phyloP scores from a whole-genome alignment of 2,329 filamentous ascomycete species.

The Botryosphaeria agaves region DNA sequence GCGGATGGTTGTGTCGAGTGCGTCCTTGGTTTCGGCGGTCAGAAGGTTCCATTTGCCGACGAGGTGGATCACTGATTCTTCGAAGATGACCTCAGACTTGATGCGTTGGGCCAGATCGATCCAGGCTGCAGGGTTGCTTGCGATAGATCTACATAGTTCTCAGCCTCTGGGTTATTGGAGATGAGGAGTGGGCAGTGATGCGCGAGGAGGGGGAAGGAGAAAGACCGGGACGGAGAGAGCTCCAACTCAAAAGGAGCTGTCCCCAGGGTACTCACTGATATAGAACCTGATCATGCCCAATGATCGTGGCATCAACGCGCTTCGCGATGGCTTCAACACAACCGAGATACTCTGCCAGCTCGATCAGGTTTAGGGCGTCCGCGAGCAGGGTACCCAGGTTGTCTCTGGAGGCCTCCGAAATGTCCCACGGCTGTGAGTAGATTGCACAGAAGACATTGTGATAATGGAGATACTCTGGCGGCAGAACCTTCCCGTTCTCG shows the following conservation, averaged over 20 bases:
- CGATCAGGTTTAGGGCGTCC: constrained; percentile 22
- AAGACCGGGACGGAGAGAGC: no score
- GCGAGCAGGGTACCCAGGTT: constrained; percentile 20
- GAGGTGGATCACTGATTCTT: constrained; percentile 26
- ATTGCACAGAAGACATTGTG: constrained; percentile 27
- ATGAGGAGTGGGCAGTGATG: no score
- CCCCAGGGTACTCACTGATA: no score
- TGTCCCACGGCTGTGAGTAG: constrained; percentile 23
- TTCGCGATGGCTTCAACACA: constrained; percentile 20
- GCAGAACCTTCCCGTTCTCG: constrained; percentile 15
- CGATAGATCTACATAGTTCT: no score
- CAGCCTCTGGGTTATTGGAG: no score
- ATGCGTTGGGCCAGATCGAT: constrained; percentile 27
- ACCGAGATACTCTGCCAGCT: constrained; percentile 28
- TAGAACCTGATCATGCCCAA: constrained; percentile 28
- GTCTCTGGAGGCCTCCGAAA: no score
- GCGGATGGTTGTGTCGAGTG: constrained; percentile 1
- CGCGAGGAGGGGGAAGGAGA: no score
- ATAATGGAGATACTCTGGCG: constrained; percentile 16
- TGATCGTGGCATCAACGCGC: constrained; percentile 28
- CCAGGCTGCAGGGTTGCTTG: constrained; percentile 26
- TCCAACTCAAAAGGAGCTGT: no score
- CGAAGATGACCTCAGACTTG: constrained; percentile 25
- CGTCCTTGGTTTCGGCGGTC: constrained; percentile 6
- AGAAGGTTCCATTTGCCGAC: constrained; percentile 21